These are phyloP conservation scores for Capsicum baccatum DNA, from an alignment of 257 asterid genomes.

Conservation along the genomic window DNA sequence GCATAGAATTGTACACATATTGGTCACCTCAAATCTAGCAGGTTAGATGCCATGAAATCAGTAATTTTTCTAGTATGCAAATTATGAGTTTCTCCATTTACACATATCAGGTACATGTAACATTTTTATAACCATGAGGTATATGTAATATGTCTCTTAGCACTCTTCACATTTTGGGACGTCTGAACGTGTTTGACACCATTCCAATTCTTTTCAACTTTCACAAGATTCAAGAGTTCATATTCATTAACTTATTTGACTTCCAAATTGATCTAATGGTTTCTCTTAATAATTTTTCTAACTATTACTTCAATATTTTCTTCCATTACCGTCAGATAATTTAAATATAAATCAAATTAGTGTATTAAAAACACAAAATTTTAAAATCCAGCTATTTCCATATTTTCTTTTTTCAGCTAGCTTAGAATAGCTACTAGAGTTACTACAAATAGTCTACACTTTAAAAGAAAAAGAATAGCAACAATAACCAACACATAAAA, in stretches of 20 bases:
- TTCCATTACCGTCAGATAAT: background rate
- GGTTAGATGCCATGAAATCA: background rate
- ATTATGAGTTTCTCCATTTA: background rate
- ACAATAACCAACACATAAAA: background rate
- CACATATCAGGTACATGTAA: background rate
- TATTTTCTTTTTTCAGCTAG: background rate
- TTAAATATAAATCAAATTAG: background rate
- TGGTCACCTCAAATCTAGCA: background rate
- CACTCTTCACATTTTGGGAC: background rate
- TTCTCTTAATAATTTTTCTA: background rate
- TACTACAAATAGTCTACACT: background rate
- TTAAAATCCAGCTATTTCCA: background rate
- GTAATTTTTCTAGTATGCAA: background rate
- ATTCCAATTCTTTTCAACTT: background rate
- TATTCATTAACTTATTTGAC: background rate
- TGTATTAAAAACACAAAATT: background rate
- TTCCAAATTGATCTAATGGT: background rate
- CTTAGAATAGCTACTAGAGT: background rate
- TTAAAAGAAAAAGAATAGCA: background rate
- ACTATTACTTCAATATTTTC: background rate
- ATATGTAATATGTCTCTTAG: slow-evolving; percentile 1
- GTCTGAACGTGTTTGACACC: background rate
- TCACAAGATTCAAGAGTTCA: background rate
- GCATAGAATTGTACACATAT: background rate
- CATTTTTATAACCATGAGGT: background rate